A percentile compares a stretch with the other conserved stretches of the same genome.
phyloP scores from a whole-genome alignment of 768 basidiomycete species.

The Collybia nuda region DNA sequence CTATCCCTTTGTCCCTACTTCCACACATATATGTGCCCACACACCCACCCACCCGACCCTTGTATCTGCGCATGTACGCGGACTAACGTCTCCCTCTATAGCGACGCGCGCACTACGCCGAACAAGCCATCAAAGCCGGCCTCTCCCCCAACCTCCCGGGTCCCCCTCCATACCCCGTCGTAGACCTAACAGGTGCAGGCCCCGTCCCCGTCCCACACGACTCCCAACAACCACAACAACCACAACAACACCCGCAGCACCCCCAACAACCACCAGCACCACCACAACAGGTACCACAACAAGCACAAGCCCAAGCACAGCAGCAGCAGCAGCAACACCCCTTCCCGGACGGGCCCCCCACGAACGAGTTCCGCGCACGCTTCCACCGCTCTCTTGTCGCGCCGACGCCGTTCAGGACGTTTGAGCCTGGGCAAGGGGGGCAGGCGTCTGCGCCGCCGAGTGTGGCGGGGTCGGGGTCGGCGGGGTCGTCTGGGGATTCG shows the following conservation, averaged over 20 bases:
- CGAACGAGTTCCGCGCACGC: constrained; percentile 62
- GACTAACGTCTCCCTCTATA: constrained; percentile 11
- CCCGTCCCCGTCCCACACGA: constrained; percentile 18
- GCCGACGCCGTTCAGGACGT: constrained; percentile 55
- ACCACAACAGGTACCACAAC: no score
- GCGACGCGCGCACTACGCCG: constrained; percentile 43
- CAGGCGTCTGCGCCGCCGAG: neutral
- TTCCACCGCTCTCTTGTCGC: constrained; percentile 62
- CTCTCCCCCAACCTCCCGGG: constrained; percentile 16
- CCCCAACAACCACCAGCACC: no score
- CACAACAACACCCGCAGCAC: no score
- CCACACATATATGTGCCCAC: neutral
- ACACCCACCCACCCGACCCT: neutral
- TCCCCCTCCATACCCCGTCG: constrained; percentile 14
- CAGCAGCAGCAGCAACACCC: constrained; percentile 12
- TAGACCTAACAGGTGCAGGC: constrained; percentile 25
- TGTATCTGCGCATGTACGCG: no score
- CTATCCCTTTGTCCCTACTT: constrained; percentile 3
- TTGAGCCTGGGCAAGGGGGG: constrained; percentile 6
- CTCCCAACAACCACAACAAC: constrained; percentile 16
- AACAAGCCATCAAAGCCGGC: constrained; percentile 34
- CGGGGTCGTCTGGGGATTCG: constrained; percentile 18
- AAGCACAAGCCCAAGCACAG: constrained; percentile 8
- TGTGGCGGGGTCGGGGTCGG: constrained; percentile 24
- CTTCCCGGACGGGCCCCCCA: constrained; percentile 14